Evolutionary conservation across 768 basidiomycete species (phyloP).

Genomic region (Rhodosporidiobolus sp.): DNA sequence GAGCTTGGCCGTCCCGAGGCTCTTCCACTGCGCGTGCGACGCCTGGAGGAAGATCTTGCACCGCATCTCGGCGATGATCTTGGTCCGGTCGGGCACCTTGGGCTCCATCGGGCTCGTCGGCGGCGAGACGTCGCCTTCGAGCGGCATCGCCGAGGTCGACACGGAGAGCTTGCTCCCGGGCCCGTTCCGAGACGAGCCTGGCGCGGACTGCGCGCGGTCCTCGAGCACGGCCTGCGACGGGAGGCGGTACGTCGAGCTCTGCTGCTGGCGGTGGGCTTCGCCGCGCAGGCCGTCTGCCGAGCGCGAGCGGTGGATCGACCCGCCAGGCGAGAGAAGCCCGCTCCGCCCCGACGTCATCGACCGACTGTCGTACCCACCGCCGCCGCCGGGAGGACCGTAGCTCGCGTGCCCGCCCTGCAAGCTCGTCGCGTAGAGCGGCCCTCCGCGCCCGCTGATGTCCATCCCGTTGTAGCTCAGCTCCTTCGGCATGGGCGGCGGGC

Average conservation of each 20-base stretch:
- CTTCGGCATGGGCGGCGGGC: conserved; percentile 33
- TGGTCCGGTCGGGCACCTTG: conserved; percentile 60
- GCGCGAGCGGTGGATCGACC: conserved; percentile 44
- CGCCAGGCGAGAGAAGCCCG: conserved; percentile 36
- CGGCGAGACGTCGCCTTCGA: conserved; percentile 60
- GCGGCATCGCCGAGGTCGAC: neutral
- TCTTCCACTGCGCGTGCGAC: conserved; percentile 92
- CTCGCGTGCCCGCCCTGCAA: neutral
- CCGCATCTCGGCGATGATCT: conserved; percentile 85
- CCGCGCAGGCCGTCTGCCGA: conserved; percentile 46
- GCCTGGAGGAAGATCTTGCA: conserved; percentile 97
- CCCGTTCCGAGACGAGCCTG: neutral
- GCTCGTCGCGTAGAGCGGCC: conserved; percentile 29
- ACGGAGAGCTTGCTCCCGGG: conserved; percentile 5
- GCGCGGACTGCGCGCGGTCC: conserved; percentile 4
- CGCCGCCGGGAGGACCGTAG: neutral
- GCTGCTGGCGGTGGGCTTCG: neutral
- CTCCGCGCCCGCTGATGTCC: conserved; percentile 30
- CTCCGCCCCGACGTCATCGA: conserved; percentile 2
- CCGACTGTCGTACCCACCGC: conserved; percentile 8
- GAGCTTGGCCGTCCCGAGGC: conserved; percentile 78
- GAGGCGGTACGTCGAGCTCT: conserved; percentile 18
- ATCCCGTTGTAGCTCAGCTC: conserved; percentile 32
- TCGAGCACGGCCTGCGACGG: conserved; percentile 32
- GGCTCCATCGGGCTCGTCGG: conserved; percentile 74